A percentile compares a stretch with the other conserved stretches of the same genome.
Evolutionary conservation across 1,139 yeast genomes (phyloP).

Genomic region (Protomyces inouyei): DNA sequence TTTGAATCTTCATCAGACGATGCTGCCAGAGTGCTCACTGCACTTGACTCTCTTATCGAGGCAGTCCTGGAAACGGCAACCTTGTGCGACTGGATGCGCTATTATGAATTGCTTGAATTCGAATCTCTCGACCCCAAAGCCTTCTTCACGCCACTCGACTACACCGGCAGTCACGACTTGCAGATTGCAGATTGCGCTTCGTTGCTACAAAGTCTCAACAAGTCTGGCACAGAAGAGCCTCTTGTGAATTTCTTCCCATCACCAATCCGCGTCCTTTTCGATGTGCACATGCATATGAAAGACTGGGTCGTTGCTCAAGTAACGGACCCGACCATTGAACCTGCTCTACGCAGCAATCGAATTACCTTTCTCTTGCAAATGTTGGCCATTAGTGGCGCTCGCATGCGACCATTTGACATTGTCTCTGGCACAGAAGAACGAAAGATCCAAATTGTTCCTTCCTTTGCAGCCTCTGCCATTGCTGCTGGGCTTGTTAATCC

Average conservation of each 20-base stretch:
- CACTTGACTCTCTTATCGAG: constrained; percentile 59
- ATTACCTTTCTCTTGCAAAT: constrained; percentile 67
- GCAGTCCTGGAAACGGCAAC: constrained; percentile 58
- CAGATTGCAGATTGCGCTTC: constrained; percentile 64
- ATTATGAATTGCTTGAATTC: constrained; percentile 67
- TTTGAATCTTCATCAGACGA: constrained; percentile 30
- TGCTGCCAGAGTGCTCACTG: constrained; percentile 56
- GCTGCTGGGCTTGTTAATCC: constrained; percentile 73
- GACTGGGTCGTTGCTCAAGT: constrained; percentile 61
- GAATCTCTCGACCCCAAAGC: constrained; percentile 55
- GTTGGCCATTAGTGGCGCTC: constrained; percentile 60
- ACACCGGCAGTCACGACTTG: constrained; percentile 53
- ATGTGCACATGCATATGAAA: constrained; percentile 63
- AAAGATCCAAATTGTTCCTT: constrained; percentile 53
- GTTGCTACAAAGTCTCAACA: constrained; percentile 58
- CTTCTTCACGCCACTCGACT: constrained; percentile 44
- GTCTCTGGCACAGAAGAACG: constrained; percentile 44
- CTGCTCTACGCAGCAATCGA: constrained; percentile 59
- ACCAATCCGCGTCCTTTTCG: constrained; percentile 62
- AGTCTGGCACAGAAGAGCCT: constrained; percentile 43
- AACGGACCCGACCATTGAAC: constrained; percentile 53
- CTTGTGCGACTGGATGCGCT: constrained; percentile 72
- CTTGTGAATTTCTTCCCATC: constrained; percentile 61
- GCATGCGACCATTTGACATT: constrained; percentile 61
- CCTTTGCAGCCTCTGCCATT: constrained; percentile 78